Percentiles rank a stretch among this genome's conserved stretches.
phyloP scores from a whole-genome alignment of 2,329 filamentous ascomycete genomes.

The Claviceps digitariae region DNA sequence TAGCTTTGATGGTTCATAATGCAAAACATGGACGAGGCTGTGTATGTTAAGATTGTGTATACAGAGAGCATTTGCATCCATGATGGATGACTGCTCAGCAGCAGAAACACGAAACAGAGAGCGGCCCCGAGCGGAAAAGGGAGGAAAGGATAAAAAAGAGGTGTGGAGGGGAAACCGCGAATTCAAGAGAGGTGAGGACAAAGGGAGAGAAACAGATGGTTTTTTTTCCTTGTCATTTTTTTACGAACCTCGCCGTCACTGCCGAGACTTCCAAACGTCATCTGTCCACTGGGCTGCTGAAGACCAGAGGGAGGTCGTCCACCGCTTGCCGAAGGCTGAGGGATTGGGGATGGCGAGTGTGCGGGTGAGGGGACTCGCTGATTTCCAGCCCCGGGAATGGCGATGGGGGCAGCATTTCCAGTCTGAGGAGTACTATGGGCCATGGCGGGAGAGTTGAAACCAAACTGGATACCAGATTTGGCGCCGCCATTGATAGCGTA shows the following conservation, averaged over 20 bases:
- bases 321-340: conserved; percentile 70
- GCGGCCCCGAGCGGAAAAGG: conserved; percentile 3
- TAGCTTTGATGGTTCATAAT: conserved; percentile 5
- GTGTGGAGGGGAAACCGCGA: too few relatives aligned
- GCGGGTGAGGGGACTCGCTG: conserved; percentile 71
- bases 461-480: conserved; percentile 66
- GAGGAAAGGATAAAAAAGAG: conserved; percentile 3
- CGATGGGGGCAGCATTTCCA: conserved; percentile 40
- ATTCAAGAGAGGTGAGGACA: too few relatives aligned
- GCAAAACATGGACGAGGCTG: not conserved
- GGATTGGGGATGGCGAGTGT: conserved; percentile 85
- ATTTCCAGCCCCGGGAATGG: conserved; percentile 43
- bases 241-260: conserved; percentile 72
- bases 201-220: not conserved
- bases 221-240: not conserved
- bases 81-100: not conserved
- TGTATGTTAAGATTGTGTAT: not conserved
- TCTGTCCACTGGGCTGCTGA: conserved; percentile 51
- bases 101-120: not conserved
- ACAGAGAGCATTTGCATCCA: not conserved
- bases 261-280: conserved; percentile 73
- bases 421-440: conserved; percentile 54
- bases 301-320: conserved; percentile 72
- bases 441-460: conserved; percentile 58
- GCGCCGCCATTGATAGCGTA: conserved; percentile 61